Conservation (phyloP, 2,329 filamentous ascomycete genomes). For the Fusarium sulawesiense region DNA sequence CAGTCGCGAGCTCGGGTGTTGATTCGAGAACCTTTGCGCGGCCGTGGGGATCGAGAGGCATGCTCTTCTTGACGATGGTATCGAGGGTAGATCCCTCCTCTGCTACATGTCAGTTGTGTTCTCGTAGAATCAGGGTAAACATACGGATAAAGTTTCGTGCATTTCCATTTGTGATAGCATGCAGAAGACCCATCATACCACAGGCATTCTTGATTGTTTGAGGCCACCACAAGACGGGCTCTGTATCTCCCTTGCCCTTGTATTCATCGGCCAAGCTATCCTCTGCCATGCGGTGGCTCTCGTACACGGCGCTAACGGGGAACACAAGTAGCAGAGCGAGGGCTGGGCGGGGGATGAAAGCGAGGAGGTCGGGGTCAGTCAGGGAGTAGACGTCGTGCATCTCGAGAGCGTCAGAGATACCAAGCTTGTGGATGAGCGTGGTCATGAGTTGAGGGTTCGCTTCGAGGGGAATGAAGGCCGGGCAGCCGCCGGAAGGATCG, state of each 20-base stretch:
- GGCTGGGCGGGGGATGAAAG: slow-evolving; percentile 88
- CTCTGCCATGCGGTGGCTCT: slow-evolving; percentile 78
- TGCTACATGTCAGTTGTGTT: slow-evolving; percentile 37
- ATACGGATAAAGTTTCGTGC: slow-evolving; percentile 71
- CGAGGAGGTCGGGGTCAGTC: slow-evolving; percentile 83
- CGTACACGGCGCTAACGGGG: slow-evolving; percentile 83
- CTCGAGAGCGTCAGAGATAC: slow-evolving; percentile 78
- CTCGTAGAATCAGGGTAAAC: slow-evolving; percentile 15
- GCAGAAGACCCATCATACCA: slow-evolving; percentile 87
- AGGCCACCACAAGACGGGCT: slow-evolving; percentile 92
- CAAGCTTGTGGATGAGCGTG: slow-evolving; percentile 82
- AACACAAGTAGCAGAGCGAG: slow-evolving; percentile 93
- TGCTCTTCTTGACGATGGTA: slow-evolving; percentile 75
- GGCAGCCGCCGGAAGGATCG: slow-evolving; percentile 53
- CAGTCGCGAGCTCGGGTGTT: slow-evolving; percentile 78
- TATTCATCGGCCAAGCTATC: slow-evolving; percentile 75
- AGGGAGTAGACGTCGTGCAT: slow-evolving; percentile 95
- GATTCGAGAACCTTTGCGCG: slow-evolving; percentile 82
- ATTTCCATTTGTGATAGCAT: slow-evolving; percentile 82
- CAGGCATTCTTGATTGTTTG: slow-evolving; percentile 96
- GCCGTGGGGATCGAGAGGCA: slow-evolving; percentile 72
- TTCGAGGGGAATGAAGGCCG: slow-evolving; percentile 70
- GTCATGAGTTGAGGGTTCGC: slow-evolving; percentile 92
- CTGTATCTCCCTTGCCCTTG: slow-evolving; percentile 70
- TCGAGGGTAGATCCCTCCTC: slow-evolving; percentile 68